These are phyloP conservation scores for Torulaspora maleeae DNA, from an alignment of 805 yeast species.

Conservation along the genomic window DNA sequence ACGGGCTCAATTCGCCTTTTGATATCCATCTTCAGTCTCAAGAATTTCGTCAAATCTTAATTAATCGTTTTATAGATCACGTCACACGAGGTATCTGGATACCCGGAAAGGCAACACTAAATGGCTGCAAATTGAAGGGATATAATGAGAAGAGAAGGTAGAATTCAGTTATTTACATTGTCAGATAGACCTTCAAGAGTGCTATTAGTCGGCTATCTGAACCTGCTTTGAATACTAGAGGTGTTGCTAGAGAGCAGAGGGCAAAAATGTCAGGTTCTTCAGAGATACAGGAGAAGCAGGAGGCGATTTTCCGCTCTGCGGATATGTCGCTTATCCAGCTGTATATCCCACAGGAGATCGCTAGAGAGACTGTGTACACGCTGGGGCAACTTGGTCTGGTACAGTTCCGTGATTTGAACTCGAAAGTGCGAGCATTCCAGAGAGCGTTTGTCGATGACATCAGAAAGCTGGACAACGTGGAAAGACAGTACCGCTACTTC, in stretches of 20 bases:
- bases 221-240: background rate
- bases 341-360: constrained; percentile 84
- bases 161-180: too few species aligned
- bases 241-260: background rate
- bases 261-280: background rate
- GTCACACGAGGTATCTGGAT: background rate
- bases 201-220: too few species aligned
- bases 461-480: constrained; percentile 76
- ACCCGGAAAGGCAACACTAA: background rate
- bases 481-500: constrained; percentile 69
- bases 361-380: constrained; percentile 79
- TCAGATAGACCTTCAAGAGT: too few species aligned
- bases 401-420: constrained; percentile 86
- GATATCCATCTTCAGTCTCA: background rate
- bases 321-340: constrained; percentile 92
- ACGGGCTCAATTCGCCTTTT: background rate
- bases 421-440: constrained; percentile 77
- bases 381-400: constrained; percentile 82
- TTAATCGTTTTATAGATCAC: background rate
- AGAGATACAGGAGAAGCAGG: constrained; percentile 21
- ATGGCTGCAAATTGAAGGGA: constrained; percentile 7
- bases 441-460: constrained; percentile 86
- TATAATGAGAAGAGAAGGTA: background rate
- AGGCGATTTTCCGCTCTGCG: constrained; percentile 69
- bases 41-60: background rate